Evolutionary conservation across 2,329 filamentous ascomycete species (phyloP), one percentile per base, ranked within the genome.

Genomic region (Alternaria triticimaculans): DNA sequence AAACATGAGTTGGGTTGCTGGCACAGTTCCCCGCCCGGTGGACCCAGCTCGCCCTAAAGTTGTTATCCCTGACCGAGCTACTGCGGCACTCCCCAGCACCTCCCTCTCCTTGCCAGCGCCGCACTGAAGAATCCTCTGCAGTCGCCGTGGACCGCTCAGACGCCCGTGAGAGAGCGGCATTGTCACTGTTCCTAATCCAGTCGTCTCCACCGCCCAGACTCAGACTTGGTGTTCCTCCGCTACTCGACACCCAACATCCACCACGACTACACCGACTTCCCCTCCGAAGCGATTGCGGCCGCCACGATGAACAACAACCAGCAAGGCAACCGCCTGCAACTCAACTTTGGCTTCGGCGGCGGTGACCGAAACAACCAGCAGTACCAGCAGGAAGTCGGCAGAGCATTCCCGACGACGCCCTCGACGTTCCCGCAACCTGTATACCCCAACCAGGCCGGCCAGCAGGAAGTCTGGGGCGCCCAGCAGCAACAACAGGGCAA

Each of bases 391-490:
- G 81, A 82, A 72, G 78, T 77, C 62, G 83, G 83, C 60, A 82
- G 84, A 66, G 81, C 82, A 62, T 86, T 83, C 75, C 84, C 84
- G 57, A 86, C 95, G 57, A 97, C 95, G 10, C 95, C 95, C 56
- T 97, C 95, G 69, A 97, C 94, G 63, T 98, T 98, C 78, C 95
- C 95, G 12, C 95, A 98, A 83, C 94, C 94, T 64, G 92, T 97
- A 79, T 90, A 89, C 75, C 86, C 87, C 55, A 86, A 85, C 74
- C 84, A 87, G 72, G 82, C 84, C 58, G 86, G 86, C 50, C 87
- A 89, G 79, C 87, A 89, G 70, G 88, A 90, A 73, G 84, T 87
- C 65, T 87, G 87, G 84, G 84, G 84, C 50, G 80, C 83, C 46
- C 81, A 82, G 67, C 83, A 84, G 68, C 80, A 79, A 3, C 43